Base-by-base conservation (phyloP, 179 eudicot genomes). In the Silene noctiflora region DNA sequence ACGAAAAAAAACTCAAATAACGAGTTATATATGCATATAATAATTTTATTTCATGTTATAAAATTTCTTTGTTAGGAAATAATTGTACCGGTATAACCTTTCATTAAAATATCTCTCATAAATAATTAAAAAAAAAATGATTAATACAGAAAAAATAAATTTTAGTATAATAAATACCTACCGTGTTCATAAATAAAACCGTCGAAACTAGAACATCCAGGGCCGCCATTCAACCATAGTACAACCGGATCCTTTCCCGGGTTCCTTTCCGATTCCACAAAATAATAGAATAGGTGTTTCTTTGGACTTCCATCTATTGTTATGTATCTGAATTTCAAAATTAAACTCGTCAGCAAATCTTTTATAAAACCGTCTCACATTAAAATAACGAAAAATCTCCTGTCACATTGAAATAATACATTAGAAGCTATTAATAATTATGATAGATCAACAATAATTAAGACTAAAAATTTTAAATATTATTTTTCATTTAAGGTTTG, bases 161-260 rank as follows among this genome's bases (percentile, higher is more conserved):
- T 25, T 0, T 10, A 64, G 14, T 19, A 25, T n/a, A 12, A 44
- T 10, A 44, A 0, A 58, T 93, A 95, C 99, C 99, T 93, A 95
- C 99, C 99, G 27, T 95, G 99, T 79, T 95, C 99, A 62, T 93
- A 95, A 22, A 95, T 87, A 64, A 93, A 95, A 6, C 98, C 99
- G 82, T 95, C 99, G 64, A 95, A 95, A 85, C 99, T 95, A 5
- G 99, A 95, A 88, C 99, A 95, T 0, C 99, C 99, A 0, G 99
- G 99, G 1, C 98, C 99, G 0, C 99, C 99, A 81, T 95, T 95
- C 19, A 95, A 91, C 99, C 99, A 95, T 17, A 93, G 86, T 61
- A 95, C 99, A 67, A 95, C 85, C 20, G 99, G 91, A 79, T 95
- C 99, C 64, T 76, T 82, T 1, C 86, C 71, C 25, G 97, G 89